These are phyloP conservation scores for Hyphopichia fennica DNA, from an alignment of 1,139 yeast species.

Conservation along the genomic window DNA sequence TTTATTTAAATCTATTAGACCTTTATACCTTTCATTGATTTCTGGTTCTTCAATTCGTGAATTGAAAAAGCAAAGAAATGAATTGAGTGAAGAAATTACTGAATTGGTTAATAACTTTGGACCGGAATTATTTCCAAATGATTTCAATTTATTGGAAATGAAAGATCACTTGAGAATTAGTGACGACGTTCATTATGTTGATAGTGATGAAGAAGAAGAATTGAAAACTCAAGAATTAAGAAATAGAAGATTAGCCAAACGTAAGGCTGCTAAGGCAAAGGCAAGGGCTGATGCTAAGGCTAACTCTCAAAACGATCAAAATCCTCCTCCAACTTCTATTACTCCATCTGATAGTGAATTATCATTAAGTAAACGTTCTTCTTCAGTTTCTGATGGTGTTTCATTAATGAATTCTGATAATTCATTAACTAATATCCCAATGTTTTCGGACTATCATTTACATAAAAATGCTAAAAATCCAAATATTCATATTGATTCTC, in stretches of 20 bases:
- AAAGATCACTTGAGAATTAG: conserved; percentile 28
- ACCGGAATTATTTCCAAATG: conserved; percentile 46
- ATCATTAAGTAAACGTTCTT: conserved; percentile 25
- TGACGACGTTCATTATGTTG: conserved; percentile 29
- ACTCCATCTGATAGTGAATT: conserved; percentile 18
- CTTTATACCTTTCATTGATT: conserved; percentile 72
- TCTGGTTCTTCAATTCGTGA: conserved; percentile 60
- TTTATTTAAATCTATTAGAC: conserved; percentile 76
- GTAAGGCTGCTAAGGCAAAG: conserved; percentile 16
- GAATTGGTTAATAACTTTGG: conserved; percentile 46
- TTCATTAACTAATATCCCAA: conserved; percentile 56
- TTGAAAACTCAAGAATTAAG: conserved; percentile 54
- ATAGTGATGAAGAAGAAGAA: conserved; percentile 58
- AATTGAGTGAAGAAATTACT: conserved; percentile 44
- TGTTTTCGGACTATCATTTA: conserved; percentile 49
- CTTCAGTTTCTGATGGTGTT: conserved; percentile 51
- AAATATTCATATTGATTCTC: conserved; percentile 22
- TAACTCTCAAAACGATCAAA: conserved; percentile 2
- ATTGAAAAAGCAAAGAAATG: conserved; percentile 41
- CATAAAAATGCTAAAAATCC: conserved; percentile 35
- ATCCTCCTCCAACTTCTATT: background rate
- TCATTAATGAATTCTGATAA: conserved; percentile 54
- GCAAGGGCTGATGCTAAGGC: conserved; percentile 14
- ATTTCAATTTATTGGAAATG: conserved; percentile 44
- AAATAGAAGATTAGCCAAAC: conserved; percentile 37